Base-by-base conservation (phyloP, 148 eudicot genomes). In the Chenopodium suecicum region DNA sequence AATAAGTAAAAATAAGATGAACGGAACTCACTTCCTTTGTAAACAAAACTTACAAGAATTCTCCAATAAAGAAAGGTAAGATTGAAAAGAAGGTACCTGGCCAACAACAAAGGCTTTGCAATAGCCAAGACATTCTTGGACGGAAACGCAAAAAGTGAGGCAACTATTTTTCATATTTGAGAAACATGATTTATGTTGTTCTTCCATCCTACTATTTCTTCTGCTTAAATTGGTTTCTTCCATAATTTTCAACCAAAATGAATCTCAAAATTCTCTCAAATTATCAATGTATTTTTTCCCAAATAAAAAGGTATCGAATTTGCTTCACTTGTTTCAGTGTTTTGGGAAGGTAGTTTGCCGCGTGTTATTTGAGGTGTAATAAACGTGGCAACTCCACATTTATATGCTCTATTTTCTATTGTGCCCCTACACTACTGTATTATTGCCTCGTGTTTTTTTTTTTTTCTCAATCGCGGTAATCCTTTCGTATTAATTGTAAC, bases 91-190 rank as follows among this genome's bases (percentile, higher is more conserved):
- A 73, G 7, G 12, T 85, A 86, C 92, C 89, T 82, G 88, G 70
- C 92, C 89, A 11, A 86, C 81, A 34, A 89, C 1, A 47, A 74
- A 48, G 47, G 94, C 92, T 86, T 91, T 86, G 20, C 84, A 37
- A 63, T 89, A 86, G 31, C 83, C 70, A 65, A 89, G 65, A 23
- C 86, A 75, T 85, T 91, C 78, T 83, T 86, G 88, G 1, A 86
- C 7, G 1, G 90, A 84, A 44, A 81, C 82, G 5, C 70, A 12
- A 25, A 76, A 70, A 9, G 82, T 73, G 6, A 88, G 71, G 29
- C 81, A 86, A 2, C 80, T 83, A 23, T 67, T 86, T 74, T 82
- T 86, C 25, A 89, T 32, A 12, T 32, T 54, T 32, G 48, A 13
- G 11, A 23, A 13, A 63, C 20, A 10, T 0, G 37, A 44, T n/a